Conservation (phyloP, 192 early-diverging fungal species). For the Coemansia sp. region DNA sequence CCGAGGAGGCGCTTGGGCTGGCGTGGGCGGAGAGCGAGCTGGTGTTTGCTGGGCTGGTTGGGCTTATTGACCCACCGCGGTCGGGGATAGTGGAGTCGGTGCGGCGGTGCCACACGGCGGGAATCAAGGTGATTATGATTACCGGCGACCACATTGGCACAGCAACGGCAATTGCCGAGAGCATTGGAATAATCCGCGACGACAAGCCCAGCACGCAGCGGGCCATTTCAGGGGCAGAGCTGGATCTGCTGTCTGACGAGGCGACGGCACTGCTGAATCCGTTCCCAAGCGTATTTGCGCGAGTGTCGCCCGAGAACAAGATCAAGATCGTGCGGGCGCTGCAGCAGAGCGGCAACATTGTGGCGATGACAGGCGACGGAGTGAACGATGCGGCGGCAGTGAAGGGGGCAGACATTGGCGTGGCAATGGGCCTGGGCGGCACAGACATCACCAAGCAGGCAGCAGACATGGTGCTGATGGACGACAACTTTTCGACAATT, state of each 20-base stretch:
- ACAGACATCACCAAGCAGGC: slow-evolving; percentile 99
- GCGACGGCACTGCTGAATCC: slow-evolving; percentile 74
- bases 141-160: slow-evolving; percentile 96
- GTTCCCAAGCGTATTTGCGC: slow-evolving; percentile 96
- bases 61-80: slow-evolving; percentile 90
- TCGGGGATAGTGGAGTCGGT: slow-evolving; percentile 81
- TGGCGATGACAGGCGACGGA: slow-evolving; percentile 95
- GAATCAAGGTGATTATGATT: slow-evolving; percentile 96
- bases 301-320: slow-evolving; percentile 95
- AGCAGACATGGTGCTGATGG: slow-evolving; percentile 91
- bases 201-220: slow-evolving; percentile 59
- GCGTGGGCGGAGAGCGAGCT: slow-evolving; percentile 68
- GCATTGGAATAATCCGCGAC: slow-evolving; percentile 82
- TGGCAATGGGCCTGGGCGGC: slow-evolving; percentile 95
- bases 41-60: slow-evolving; percentile 86
- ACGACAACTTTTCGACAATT: slow-evolving; percentile 97
- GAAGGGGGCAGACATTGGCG: slow-evolving; percentile 92
- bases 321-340: slow-evolving; percentile 91
- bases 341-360: slow-evolving; percentile 72
- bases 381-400: slow-evolving; percentile 96
- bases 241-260: slow-evolving; percentile 90
- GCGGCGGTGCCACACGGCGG: slow-evolving; percentile 81
- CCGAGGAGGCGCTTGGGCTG: slow-evolving; percentile 34
- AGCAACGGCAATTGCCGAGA: slow-evolving; percentile 86
- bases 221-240: slow-evolving; percentile 83